Evolutionary conservation across 2,329 filamentous ascomycete species (phyloP).

Genomic region (Aspergillus sojae): DNA sequence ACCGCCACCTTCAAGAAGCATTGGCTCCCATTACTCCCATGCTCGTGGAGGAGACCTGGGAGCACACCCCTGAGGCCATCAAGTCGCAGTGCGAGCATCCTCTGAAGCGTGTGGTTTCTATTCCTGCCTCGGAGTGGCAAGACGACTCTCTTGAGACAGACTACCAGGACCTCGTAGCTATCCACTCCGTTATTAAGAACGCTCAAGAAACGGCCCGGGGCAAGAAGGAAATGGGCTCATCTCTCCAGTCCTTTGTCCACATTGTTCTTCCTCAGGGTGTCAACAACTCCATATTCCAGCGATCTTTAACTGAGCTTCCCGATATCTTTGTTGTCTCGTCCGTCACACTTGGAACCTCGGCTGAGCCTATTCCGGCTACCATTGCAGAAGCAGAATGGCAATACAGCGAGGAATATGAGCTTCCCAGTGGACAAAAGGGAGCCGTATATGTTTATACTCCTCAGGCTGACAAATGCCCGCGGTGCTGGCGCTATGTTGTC

Average conservation of each 20-base stretch:
- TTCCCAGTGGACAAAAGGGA: slow-evolving; percentile 35
- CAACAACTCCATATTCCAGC: slow-evolving; percentile 29
- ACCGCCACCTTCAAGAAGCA: slow-evolving; percentile 74
- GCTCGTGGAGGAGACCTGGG: slow-evolving; percentile 87
- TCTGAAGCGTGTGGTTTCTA: slow-evolving; percentile 41
- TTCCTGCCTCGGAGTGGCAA: slow-evolving; percentile 38
- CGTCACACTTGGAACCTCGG: slow-evolving; percentile 54
- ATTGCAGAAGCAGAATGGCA: slow-evolving; percentile 44
- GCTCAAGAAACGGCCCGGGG: slow-evolving; percentile 73
- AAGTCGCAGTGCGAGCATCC: slow-evolving; percentile 52
- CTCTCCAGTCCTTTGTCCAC: slow-evolving; percentile 73
- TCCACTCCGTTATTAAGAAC: slow-evolving; percentile 70
- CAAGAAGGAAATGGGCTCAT: slow-evolving; percentile 75
- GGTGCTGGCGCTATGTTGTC: slow-evolving; percentile 89
- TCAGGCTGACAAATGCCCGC: slow-evolving; percentile 69
- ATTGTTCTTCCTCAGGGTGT: slow-evolving; percentile 30
- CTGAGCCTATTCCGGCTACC: slow-evolving; percentile 27
- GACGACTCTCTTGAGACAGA: slow-evolving; percentile 52
- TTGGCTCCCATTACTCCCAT: slow-evolving; percentile 79
- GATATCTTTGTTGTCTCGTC: slow-evolving; percentile 71
- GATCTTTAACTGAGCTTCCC: slow-evolving; percentile 55
- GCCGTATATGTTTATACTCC: slow-evolving; percentile 51
- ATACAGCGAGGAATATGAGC: slow-evolving; percentile 46
- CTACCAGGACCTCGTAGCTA: slow-evolving; percentile 47
- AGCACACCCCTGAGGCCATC: slow-evolving; percentile 69